phyloP scores from a whole-genome alignment of 2,329 filamentous ascomycete species.

The Onygenales sp. region DNA sequence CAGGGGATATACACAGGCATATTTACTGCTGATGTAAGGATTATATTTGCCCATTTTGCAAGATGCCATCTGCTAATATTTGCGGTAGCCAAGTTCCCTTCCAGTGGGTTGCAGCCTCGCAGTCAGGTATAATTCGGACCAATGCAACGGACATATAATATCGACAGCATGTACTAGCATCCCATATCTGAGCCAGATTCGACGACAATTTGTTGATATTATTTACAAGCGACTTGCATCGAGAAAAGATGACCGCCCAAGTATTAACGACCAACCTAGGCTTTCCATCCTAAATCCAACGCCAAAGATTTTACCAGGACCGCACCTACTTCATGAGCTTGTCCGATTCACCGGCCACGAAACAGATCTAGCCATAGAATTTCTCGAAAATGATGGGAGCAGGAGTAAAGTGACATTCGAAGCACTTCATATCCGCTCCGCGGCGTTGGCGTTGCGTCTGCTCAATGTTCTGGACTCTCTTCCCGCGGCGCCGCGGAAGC shows the following conservation, averaged over 20 bases:
- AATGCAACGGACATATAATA: slow-evolving; percentile 17
- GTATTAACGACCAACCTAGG: slow-evolving; percentile 8
- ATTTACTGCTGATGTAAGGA: slow-evolving; percentile 13
- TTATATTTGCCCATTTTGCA: neutral
- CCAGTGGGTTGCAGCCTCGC: slow-evolving; percentile 13
- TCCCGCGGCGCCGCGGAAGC: slow-evolving; percentile 3
- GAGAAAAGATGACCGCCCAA: neutral
- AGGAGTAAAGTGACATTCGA: slow-evolving; percentile 49
- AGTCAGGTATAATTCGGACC: slow-evolving; percentile 15
- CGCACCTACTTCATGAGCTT: slow-evolving; percentile 52
- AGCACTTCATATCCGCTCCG: slow-evolving; percentile 51
- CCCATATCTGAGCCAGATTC: slow-evolving; percentile 19
- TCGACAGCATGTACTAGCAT: slow-evolving; percentile 17
- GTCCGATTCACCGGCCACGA: slow-evolving; percentile 38
- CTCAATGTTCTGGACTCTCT: slow-evolving; percentile 16
- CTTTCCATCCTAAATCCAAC: slow-evolving; percentile 51
- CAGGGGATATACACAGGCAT: slow-evolving; percentile 17
- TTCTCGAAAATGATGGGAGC: slow-evolving; percentile 41
- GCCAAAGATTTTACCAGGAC: slow-evolving; percentile 45
- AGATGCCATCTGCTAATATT: neutral
- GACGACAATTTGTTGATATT: slow-evolving; percentile 19
- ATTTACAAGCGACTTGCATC: slow-evolving; percentile 15
- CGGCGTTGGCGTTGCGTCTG: slow-evolving; percentile 47
- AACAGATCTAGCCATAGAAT: slow-evolving; percentile 52
- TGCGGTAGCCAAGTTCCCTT: neutral